phyloP scores from a whole-genome alignment of 257 asterid genomes.

The Capsicum baccatum region DNA sequence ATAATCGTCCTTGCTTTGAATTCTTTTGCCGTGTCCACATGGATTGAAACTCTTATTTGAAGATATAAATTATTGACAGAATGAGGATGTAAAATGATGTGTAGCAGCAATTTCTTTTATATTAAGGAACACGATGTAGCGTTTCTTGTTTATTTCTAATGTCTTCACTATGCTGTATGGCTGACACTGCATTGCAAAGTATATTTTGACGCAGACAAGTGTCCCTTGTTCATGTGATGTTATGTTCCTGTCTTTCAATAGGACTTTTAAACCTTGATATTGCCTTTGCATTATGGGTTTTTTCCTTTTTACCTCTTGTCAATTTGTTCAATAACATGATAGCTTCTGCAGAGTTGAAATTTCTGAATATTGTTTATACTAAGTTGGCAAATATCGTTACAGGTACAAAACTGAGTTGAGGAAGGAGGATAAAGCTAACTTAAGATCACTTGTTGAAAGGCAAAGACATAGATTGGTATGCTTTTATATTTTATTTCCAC shows the following conservation, averaged over 20 bases:
- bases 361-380: background rate
- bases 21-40: background rate
- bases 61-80: background rate
- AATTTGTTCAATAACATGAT: conserved; percentile 22
- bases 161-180: background rate
- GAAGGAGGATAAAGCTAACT: conserved; percentile 77
- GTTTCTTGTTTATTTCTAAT: background rate
- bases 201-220: conserved; percentile 14
- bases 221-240: conserved; percentile 15
- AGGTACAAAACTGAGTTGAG: conserved; percentile 89
- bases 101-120: background rate
- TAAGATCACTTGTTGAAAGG: conserved; percentile 63
- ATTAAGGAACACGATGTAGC: conserved; percentile 2
- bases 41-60: background rate
- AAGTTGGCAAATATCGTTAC: conserved; percentile 26
- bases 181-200: background rate
- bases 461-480: conserved; percentile 88
- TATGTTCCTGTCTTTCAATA: background rate
- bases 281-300: background rate
- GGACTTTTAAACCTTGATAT: background rate
- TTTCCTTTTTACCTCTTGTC: conserved; percentile 9
- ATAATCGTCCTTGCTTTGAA: background rate
- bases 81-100: background rate
- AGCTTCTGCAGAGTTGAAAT: conserved; percentile 17
- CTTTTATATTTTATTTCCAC: conserved; percentile 18